phyloP scores from a whole-genome alignment of 495 filamentous ascomycete genomes.

The Penicillium coprophilum region DNA sequence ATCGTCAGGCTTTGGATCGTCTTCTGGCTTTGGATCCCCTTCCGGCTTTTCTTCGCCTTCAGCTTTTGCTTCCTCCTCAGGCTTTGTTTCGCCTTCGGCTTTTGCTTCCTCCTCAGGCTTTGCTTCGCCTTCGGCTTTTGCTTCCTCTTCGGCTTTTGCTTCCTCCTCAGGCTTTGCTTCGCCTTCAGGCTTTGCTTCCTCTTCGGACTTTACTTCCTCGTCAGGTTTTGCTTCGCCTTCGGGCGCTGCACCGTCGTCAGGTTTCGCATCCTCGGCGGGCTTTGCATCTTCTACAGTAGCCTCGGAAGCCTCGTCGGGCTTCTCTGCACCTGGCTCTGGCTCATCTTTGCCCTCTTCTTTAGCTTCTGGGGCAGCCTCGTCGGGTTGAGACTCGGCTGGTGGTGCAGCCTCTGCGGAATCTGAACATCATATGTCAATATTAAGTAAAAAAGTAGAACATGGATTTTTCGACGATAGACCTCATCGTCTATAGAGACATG shows the following conservation, averaged over 20 bases:
- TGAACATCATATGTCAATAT: constrained; percentile 21
- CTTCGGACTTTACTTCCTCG: constrained; percentile 1
- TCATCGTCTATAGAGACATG: background rate
- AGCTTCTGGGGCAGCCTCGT: constrained; percentile 24
- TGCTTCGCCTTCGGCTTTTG: background rate
- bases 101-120: background rate
- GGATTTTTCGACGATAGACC: constrained; percentile 1
- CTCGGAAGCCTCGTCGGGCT: constrained; percentile 19
- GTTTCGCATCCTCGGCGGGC: constrained; percentile 13
- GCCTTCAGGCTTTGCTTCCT: constrained; percentile 2
- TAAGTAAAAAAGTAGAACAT: background rate
- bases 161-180: constrained; percentile 3
- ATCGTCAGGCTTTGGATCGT: background rate
- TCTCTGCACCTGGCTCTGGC: constrained; percentile 19
- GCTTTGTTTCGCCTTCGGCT: background rate
- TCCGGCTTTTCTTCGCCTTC: background rate
- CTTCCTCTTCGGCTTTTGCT: background rate
- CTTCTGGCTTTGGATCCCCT: background rate
- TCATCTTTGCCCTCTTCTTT: constrained; percentile 26
- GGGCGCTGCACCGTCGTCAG: constrained; percentile 2
- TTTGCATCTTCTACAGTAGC: constrained; percentile 16
- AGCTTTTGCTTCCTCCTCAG: background rate
- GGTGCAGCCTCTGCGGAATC: constrained; percentile 31
- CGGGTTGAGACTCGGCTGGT: constrained; percentile 25
- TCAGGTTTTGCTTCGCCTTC: constrained; percentile 12